These are phyloP conservation scores for Sanguinoderma infundibulare DNA, from an alignment of 1,284 basidiomycete genomes.

Conservation along the genomic window DNA sequence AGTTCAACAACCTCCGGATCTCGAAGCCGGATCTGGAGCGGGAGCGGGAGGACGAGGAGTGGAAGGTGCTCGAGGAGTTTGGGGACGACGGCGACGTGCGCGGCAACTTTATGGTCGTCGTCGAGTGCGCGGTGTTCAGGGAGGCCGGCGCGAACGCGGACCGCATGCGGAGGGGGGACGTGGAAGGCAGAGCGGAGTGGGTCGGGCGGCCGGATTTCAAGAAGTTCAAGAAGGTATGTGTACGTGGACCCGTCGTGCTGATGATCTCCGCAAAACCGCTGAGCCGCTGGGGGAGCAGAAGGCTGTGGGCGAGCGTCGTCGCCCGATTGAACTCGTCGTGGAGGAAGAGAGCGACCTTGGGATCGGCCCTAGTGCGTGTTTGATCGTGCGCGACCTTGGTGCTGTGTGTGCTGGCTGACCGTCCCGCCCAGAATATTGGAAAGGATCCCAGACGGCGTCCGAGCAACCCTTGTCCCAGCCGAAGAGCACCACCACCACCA, in stretches of 20 bases:
- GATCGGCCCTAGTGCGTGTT: slow-evolving; percentile 50
- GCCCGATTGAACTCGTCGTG: slow-evolving; percentile 55
- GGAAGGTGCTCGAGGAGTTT: slow-evolving; percentile 75
- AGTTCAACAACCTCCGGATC: slow-evolving; percentile 84
- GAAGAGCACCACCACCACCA: slow-evolving; percentile 12
- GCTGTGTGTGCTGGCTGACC: background rate
- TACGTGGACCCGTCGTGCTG: background rate
- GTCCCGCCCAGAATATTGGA: slow-evolving; percentile 57
- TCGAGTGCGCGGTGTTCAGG: slow-evolving; percentile 68
- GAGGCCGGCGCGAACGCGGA: slow-evolving; percentile 36
- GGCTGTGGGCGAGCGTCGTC: slow-evolving; percentile 34
- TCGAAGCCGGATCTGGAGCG: slow-evolving; percentile 62
- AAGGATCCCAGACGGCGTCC: slow-evolving; percentile 31
- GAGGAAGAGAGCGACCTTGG: slow-evolving; percentile 61
- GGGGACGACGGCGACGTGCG: slow-evolving; percentile 66
- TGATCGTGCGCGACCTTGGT: too few relatives aligned
- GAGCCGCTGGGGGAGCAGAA: slow-evolving; percentile 31
- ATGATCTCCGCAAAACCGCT: background rate
- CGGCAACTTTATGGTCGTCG: slow-evolving; percentile 87
- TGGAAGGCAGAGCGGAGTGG: slow-evolving; percentile 49
- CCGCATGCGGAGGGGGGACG: slow-evolving; percentile 28
- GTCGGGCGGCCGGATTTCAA: slow-evolving; percentile 78
- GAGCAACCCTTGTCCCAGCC: slow-evolving; percentile 27
- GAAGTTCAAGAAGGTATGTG: slow-evolving; percentile 79
- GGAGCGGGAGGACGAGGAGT: slow-evolving; percentile 51